Evolutionary conservation across 208 protist genomes (phyloP), one percentile per base, ranked within the genome.

Genomic region (Trypanosoma platydactyli): DNA sequence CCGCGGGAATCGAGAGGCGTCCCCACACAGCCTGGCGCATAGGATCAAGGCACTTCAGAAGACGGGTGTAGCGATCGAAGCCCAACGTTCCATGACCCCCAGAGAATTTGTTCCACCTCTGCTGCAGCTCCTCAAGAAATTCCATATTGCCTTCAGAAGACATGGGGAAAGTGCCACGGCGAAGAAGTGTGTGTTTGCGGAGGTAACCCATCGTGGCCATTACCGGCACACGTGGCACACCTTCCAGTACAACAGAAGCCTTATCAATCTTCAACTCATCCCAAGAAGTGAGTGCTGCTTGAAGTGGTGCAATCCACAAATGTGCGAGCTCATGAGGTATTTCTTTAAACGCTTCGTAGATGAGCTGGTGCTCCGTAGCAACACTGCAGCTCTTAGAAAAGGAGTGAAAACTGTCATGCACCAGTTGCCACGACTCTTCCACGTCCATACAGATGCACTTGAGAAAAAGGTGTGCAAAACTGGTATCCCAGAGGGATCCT

Each of bases 381-480:
- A 73, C 25, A 40, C 68, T 42, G 1, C 16, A 9, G 9, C 4
- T 12, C 15, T 13, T 64, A n/a, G 24, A 55, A 24, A 71, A 79
- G 12, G 33, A 62, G 16, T 45, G 25, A 18, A 92, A 64, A 53
- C 75, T 81, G 65, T 92, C 86, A 63, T 88, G 79, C 44, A 92
- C 73, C 53, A 80, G 20, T 65, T 76, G 73, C 80, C 80, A 76
- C 41, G 86, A 83, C 50, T 86, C 80, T 46, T 80, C 64, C 0
- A 79, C 83, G 62, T 93, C 86, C 41, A 85, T 79, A 64, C 76
- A 86, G 55, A 92, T 88, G 46, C 61, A 73, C 20, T 62, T 66
- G 67, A 80, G 84, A 53, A 92, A 86, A 29, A 84, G 42, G 18
- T 68, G 72, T 0, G 75, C 65, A 55, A 89, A 89, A 41, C 50